These are phyloP conservation scores for Fusarium tricinctum DNA, from an alignment of 2,329 filamentous ascomycete species.

Conservation along the genomic window DNA sequence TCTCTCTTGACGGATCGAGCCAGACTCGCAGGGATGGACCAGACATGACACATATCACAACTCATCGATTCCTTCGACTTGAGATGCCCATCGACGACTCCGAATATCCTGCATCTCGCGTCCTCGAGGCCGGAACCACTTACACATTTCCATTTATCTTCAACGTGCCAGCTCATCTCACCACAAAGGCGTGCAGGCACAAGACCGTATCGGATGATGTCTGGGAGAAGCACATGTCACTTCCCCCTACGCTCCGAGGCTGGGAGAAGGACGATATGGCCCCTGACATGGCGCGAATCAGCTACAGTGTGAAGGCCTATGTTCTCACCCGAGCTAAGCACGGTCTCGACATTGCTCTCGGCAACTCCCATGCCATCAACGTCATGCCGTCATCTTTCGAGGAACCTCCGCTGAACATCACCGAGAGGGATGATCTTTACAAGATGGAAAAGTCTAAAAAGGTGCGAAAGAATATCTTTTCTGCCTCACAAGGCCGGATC, in stretches of 20 bases:
- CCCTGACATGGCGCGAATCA: slow-evolving; percentile 31
- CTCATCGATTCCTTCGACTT: slow-evolving; percentile 42
- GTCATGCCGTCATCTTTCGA: slow-evolving; percentile 42
- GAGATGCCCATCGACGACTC: slow-evolving; percentile 42
- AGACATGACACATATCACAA: slow-evolving; percentile 39
- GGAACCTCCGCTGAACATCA: slow-evolving; percentile 41
- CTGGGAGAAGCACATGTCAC: slow-evolving; percentile 31
- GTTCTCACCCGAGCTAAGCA: slow-evolving; percentile 18
- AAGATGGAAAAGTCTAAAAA: slow-evolving; percentile 35
- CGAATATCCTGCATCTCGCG: slow-evolving; percentile 26
- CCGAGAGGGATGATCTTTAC: slow-evolving; percentile 40
- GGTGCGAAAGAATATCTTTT: slow-evolving; percentile 43
- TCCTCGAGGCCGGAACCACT: slow-evolving; percentile 36
- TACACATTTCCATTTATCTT: slow-evolving; percentile 46
- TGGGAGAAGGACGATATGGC: slow-evolving; percentile 46
- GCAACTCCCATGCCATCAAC: slow-evolving; percentile 37
- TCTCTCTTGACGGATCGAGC: slow-evolving; percentile 37
- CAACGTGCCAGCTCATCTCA: slow-evolving; percentile 43
- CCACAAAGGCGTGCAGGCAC: slow-evolving; percentile 38
- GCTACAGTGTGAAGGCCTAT: slow-evolving; percentile 36
- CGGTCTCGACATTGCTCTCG: slow-evolving; percentile 11
- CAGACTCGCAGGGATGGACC: slow-evolving; percentile 42
- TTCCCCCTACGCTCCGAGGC: slow-evolving; percentile 39
- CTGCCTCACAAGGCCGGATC: slow-evolving; percentile 33
- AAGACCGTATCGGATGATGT: slow-evolving; percentile 23